Base-by-base conservation (phyloP, 176 grass and related monocot species). In the Musa itinerans region DNA sequence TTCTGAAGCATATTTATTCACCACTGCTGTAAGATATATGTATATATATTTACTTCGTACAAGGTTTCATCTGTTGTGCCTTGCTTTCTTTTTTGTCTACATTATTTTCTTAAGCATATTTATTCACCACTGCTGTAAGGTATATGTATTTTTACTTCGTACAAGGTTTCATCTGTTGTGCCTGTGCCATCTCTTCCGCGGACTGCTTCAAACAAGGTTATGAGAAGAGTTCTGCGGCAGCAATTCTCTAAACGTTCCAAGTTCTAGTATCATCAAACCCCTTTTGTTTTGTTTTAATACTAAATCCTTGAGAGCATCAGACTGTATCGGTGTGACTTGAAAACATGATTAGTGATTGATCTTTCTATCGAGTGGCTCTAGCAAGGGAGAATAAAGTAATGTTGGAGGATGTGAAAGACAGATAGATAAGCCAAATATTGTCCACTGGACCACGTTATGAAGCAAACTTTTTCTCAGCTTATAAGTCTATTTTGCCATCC, bases 181-280 rank as follows among this genome's bases (percentile, higher is more conserved):
- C 78, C 67, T 6, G 80, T 98, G 9, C 78, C 95, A 43, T 86
- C 80, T 0, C 90, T 98, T 63, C 95, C 95, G 5, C 77, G 95
- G 86, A 98, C 95, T 2, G 86, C 95, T 52, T 98, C 95, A 0
- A 98, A 98, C 63, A 98, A 98, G 72, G 90, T 94, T 57, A 98
- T 98, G 90, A 91, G 95, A 74, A 89, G 95, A 80, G 84, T 93
- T 80, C 78, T 98, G 22, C 81, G 95, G 27, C 85, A 87, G 65
- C 90, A 98, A 68, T 84, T 98, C 25, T 81, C 78, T 59, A 86
- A 94, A 24, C 84, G 82, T 72, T 89, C 95, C 48, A 98, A 98
- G 76, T 87, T 91, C 26, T 98, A 50, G 26, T 24, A 43, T 43
- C 34, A 43, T 43, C 34, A 43, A 43, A 43, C 4, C 34, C 4